Evolutionary conservation across 768 basidiomycete species (phyloP).

Genomic region (Kwoniella sp.): DNA sequence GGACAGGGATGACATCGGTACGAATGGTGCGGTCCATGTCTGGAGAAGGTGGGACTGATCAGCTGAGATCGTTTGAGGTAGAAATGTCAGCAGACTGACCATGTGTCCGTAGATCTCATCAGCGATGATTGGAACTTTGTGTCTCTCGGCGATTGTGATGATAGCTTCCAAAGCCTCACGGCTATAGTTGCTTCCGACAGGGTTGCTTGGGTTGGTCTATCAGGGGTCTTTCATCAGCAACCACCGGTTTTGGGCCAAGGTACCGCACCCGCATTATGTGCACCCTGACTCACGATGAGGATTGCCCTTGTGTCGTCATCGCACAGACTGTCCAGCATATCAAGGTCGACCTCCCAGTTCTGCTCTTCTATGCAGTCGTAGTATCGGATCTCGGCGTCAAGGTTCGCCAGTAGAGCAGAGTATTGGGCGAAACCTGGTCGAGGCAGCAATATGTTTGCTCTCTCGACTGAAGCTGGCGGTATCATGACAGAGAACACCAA

Average conservation of each 20-base stretch:
- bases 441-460: conserved; percentile 55
- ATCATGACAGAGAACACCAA: conserved; percentile 51
- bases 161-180: conserved; percentile 46
- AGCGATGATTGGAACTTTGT: conserved; percentile 54
- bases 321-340: conserved; percentile 47
- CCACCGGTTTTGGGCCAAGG: background rate
- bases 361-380: conserved; percentile 55
- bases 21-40: conserved; percentile 54
- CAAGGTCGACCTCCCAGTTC: conserved; percentile 56
- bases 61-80: conserved; percentile 7
- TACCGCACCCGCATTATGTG: background rate
- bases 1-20: conserved; percentile 53
- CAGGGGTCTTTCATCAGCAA: background rate
- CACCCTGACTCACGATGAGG: conserved; percentile 48
- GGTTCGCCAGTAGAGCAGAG: conserved; percentile 46
- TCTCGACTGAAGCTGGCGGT: conserved; percentile 38
- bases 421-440: conserved; percentile 56
- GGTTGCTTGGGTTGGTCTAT: conserved; percentile 57
- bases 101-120: conserved; percentile 56
- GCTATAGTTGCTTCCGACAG: conserved; percentile 56
- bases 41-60: background rate
- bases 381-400: conserved; percentile 52
- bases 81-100: conserved; percentile 29
- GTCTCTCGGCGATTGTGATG: conserved; percentile 46
- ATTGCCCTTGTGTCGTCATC: conserved; percentile 56